A percentile compares a stretch with the other conserved stretches of the same genome.
Conservation (phyloP, 2,329 filamentous ascomycete species). For the Paraphaeosphaeria sporulosa region DNA sequence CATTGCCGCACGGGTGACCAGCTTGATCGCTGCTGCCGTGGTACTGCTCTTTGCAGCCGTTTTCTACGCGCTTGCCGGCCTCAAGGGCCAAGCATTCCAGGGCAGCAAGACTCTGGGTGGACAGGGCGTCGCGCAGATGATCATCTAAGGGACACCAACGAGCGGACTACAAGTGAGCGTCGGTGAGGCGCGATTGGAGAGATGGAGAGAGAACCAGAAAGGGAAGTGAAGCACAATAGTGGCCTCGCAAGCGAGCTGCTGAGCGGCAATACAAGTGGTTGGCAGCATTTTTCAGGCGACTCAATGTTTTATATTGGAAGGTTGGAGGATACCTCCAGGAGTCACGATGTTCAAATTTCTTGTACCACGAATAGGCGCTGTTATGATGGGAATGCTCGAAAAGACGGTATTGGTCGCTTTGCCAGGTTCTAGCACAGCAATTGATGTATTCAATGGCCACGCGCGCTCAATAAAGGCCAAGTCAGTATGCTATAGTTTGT, state of each 20-base stretch:
- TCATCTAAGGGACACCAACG: constrained; percentile 63
- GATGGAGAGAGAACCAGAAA: not conserved
- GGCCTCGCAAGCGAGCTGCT: not conserved
- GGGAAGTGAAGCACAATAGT: not conserved
- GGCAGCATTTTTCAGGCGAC: constrained; percentile 2
- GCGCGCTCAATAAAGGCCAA: not conserved
- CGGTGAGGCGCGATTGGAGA: not conserved
- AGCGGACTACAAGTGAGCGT: not conserved
- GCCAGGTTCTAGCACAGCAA: constrained; percentile 1
- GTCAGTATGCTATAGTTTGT: not conserved
- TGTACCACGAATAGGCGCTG: constrained; percentile 44
- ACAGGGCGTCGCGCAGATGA: constrained; percentile 95
- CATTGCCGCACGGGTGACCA: constrained; percentile 68
- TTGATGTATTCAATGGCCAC: constrained; percentile 9
- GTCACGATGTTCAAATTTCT: constrained; percentile 19
- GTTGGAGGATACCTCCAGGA: constrained; percentile 9
- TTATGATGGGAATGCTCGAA: constrained; percentile 10
- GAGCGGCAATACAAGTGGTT: not conserved
- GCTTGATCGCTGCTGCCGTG: constrained; percentile 85
- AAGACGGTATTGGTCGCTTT: constrained; percentile 10
- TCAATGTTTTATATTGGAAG: constrained; percentile 1
- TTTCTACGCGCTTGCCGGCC: constrained; percentile 81
- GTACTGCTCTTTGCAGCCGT: constrained; percentile 77
- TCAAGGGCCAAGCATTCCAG: constrained; percentile 86
- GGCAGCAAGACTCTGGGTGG: constrained; percentile 97